phyloP scores from a whole-genome alignment of 768 basidiomycete species.

The Leucocoprinus sp. region DNA sequence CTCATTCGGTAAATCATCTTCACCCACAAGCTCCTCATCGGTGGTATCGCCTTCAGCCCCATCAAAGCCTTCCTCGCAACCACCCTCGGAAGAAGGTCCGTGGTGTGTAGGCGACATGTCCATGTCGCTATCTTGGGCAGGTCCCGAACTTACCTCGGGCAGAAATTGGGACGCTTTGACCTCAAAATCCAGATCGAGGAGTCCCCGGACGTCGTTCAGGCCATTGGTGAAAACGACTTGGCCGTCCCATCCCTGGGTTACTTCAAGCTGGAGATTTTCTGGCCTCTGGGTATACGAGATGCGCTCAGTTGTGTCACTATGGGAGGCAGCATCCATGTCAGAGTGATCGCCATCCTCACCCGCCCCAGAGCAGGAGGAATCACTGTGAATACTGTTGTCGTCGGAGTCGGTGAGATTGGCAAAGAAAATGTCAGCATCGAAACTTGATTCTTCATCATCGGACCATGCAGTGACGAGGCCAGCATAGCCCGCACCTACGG shows the following conservation, averaged over 20 bases:
- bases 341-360: conserved; percentile 41
- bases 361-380: conserved; percentile 10
- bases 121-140: conserved; percentile 42
- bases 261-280: conserved; percentile 49
- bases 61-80: conserved; percentile 39
- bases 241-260: conserved; percentile 70
- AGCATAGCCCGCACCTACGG: conserved; percentile 31
- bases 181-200: conserved; percentile 67
- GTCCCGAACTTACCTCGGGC: conserved; percentile 39
- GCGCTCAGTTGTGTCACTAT: conserved; percentile 21
- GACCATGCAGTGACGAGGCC: conserved; percentile 74
- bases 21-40: conserved; percentile 77
- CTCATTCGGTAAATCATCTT: conserved; percentile 64
- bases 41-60: conserved; percentile 70
- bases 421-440: conserved; percentile 82
- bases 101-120: conserved; percentile 25
- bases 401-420: conserved; percentile 43
- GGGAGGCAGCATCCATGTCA: conserved; percentile 23
- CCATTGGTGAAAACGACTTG: conserved; percentile 67
- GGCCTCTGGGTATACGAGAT: conserved; percentile 23
- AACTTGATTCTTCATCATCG: conserved; percentile 68
- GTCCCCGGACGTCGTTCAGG: conserved; percentile 42
- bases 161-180: conserved; percentile 45
- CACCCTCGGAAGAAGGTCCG: conserved; percentile 36
- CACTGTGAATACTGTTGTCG: conserved; percentile 13